Base-by-base conservation (phyloP, 805 yeast genomes). In the Helenozyma baotianmanensis region DNA sequence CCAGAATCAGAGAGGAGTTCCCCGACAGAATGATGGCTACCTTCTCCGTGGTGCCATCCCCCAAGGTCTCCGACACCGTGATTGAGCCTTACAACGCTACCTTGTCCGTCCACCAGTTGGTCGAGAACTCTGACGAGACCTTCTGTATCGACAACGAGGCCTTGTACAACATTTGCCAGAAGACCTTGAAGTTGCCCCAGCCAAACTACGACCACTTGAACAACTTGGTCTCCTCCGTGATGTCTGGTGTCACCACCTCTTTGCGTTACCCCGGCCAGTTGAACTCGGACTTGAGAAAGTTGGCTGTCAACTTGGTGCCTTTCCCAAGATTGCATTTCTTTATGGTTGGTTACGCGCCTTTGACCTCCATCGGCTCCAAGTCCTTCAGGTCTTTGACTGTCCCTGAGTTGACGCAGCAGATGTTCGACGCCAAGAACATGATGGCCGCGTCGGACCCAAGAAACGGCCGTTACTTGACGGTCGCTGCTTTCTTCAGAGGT, bases 11-110 rank as follows among this genome's bases (percentile, higher is more conserved):
- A 63, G 96, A 88, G 60, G 96, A 88, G 62, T 88, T 80, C 54
- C 90, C 95, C 32, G 96, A 88, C 64, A 78, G 96, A 70, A 88
- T 88, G 95, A 79, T 86, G 82, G 94, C 95, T 15, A 86, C 96
- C 21, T 88, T 86, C 56, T 87, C 96, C 9, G 96, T 88, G 37
- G 81, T 87, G 44, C 96, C 96, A 30, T 82, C 94, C 25, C 92
- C 94, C 51, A 83, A 83, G 60, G 87, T 82, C 33, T 81, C 92
- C 23, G 96, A 88, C 57, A 87, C 96, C 27, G 96, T 88, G 48
- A 90, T 86, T 40, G 96, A 88, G 69, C 96, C 96, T 34, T 88
- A 88, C 70, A 88, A 88, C 54, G 95, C 96, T 15, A 84, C 94
- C 16, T 72, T 88, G 49, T 86, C 96, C 12, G 76, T 87, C 45